Base-by-base conservation (phyloP, 371 early-diverging fungal species). In the Dentiscutata heterogama region DNA sequence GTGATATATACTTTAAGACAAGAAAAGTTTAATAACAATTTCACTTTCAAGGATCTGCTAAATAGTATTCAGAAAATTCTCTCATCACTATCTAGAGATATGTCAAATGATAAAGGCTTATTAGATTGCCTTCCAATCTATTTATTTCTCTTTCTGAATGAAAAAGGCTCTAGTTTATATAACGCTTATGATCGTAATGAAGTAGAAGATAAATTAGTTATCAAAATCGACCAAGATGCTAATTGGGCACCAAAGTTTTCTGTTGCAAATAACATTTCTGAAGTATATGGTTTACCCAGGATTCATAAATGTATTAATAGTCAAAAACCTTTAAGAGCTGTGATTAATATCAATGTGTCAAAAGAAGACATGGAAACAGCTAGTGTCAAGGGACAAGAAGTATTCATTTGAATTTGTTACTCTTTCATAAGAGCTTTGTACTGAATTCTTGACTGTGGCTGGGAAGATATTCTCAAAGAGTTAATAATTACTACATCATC, bases 381-480 rank as follows among this genome's bases (percentile, higher is more conserved):
- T 50, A 8, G 22, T 10, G 53, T 72, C 25, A 72, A 72, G 42
- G 51, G 25, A 2, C 18, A 51, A 35, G 56, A 22, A 5, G 63
- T 77, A 46, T 61, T 60, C 63, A 63, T 61, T 42, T 22, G 64
- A 6, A 61, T 61, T 16, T 77, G 63, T 63, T 63, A n/a, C n/a
- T 77, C 54, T 18, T 74, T 27, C 16, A 42, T 77, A 77, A 61
- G 78, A 77, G 63, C 63, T 18, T 77, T 42, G 31, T 58, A 58
- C 10, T 6, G 20, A 22, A 58, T 58, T 29, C 31, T 64, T 64
- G 64, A 64, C 53, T 70, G 71, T 70, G 20, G 56, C 53, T 74
- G 75, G 74, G 35, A 74, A 35, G 31, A 74, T 8, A 74, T 74
- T 74, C 75, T 74, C 56, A 56, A 74, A n/a, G 75, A 27, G 27